A percentile compares a stretch with the other conserved stretches of the same genome.
Conservation (phyloP, 1,284 basidiomycete genomes). For the Exobasidium rhododendri region DNA sequence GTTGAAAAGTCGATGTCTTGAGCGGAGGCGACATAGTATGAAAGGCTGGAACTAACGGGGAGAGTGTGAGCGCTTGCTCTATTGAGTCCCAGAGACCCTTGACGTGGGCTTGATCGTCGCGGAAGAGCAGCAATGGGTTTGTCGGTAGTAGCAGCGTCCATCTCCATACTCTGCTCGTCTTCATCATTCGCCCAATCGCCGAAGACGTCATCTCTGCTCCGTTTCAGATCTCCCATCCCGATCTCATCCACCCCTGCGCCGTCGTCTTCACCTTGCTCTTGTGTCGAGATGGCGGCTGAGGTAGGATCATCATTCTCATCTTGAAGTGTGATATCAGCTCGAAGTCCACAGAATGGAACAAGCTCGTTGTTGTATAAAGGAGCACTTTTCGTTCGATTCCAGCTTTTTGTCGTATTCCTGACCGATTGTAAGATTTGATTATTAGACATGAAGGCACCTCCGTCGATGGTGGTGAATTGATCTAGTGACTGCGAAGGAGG, state of each 20-base stretch:
- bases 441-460: background rate
- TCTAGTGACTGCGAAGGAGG: constrained; percentile 1
- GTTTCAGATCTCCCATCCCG: background rate
- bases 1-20: background rate
- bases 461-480: background rate
- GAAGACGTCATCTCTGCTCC: background rate
- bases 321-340: background rate
- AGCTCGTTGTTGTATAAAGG: constrained; percentile 2
- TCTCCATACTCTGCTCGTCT: background rate
- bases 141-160: background rate
- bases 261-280: background rate
- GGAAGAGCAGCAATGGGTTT: background rate
- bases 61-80: constrained; percentile 5
- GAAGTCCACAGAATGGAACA: constrained; percentile 4
- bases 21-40: background rate
- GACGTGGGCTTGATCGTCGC: background rate
- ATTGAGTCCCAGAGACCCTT: background rate
- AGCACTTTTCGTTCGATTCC: constrained; percentile 5
- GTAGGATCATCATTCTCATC: constrained; percentile 8
- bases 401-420: background rate
- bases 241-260: background rate
- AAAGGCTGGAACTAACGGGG: background rate
- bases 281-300: too few species aligned
- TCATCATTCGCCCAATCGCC: background rate
- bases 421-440: constrained; percentile 1